Base-by-base conservation (phyloP, 2,329 filamentous ascomycete species). In the Nannizziopsis arthrosporioides region DNA sequence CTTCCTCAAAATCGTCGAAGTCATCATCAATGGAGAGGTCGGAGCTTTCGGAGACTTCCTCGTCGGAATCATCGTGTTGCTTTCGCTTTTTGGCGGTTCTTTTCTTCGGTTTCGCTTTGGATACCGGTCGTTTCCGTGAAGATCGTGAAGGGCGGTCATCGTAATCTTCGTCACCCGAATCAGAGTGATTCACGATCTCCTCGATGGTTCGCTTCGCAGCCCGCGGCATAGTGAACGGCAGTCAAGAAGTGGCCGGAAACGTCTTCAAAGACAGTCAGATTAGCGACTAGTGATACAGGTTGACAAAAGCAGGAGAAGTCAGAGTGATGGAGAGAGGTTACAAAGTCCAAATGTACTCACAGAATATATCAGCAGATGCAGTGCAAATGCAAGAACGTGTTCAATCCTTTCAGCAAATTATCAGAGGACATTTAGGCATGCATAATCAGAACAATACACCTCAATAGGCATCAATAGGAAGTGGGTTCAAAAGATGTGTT, bases 41-140 rank as follows among this genome's bases (percentile, higher is more conserved):
- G 2, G 64, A 69, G 30, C 73, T 71, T 36, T 71, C 66, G 32
- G 66, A 66, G 5, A 65, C 63, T 8, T 67, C 68, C 43, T 64
- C 66, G 2, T 66, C 68, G 14, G 74, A 74, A 56, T 72, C 70
- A 10, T 18, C 46, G n/a, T 15, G n/a, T 47, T 67, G 66, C 50
- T 63, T 66, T 37, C 63, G 60, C 58, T 64, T 63, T 51, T 57
- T 56, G 2, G 51, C 48, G 12, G 57, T 54, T 27, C 47, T 53
- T 37, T 54, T 55, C 32, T 64, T 67, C 46, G 64, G 55, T 30
- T 56, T 61, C 43, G 59, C 61, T 39, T 58, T 56, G 48, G 60
- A 59, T 49, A 57, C 56, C 11, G 60, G 54, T 18, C 53, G 50
- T 27, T 60, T 56, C 47, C 52, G 56, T 52, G 63, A 27, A 27